Percentiles rank a stretch among this genome's conserved stretches.
Conservation (phyloP, 129 eudicot genomes). For the Dittrichia graveolens region DNA sequence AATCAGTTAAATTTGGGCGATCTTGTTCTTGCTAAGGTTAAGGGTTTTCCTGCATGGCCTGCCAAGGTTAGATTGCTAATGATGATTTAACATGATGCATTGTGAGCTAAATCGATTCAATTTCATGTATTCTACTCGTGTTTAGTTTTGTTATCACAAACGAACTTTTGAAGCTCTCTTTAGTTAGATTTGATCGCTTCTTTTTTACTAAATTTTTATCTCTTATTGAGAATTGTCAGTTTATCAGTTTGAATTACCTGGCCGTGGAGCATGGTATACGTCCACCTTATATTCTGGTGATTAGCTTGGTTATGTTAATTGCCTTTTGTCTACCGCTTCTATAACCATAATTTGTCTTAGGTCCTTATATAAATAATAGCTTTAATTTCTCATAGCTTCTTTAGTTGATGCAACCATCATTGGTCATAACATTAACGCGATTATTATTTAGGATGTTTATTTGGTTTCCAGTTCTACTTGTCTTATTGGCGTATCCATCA, state of each 20-base stretch:
- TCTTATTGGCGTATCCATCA: slow-evolving; percentile 30
- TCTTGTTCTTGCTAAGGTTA: slow-evolving; percentile 97
- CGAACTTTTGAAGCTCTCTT: background rate
- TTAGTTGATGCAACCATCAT: slow-evolving; percentile 21
- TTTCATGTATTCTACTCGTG: background rate
- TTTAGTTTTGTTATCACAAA: background rate
- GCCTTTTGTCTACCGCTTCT: slow-evolving; percentile 18
- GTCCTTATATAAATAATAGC: slow-evolving; percentile 16
- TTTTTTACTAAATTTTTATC: slow-evolving; percentile 12
- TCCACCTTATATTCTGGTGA: slow-evolving; percentile 17
- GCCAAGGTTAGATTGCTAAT: slow-evolving; percentile 65
- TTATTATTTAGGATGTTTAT: slow-evolving; percentile 35
- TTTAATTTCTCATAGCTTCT: slow-evolving; percentile 21
- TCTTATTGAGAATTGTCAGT: slow-evolving; percentile 15
- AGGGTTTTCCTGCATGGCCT: slow-evolving; percentile 98
- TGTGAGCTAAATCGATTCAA: slow-evolving; percentile 17
- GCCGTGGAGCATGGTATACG: slow-evolving; percentile 23
- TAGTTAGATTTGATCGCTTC: slow-evolving; percentile 19
- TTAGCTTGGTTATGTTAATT: slow-evolving; percentile 24
- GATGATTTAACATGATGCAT: background rate
- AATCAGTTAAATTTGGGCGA: slow-evolving; percentile 76
- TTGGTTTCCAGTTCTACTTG: slow-evolving; percentile 29
- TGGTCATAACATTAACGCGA: slow-evolving; percentile 30
- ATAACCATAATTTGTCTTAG: slow-evolving; percentile 33
- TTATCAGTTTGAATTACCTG: slow-evolving; percentile 15